Evolutionary conservation across 306 rosid genomes (phyloP).

Genomic region (Prunus persica): DNA sequence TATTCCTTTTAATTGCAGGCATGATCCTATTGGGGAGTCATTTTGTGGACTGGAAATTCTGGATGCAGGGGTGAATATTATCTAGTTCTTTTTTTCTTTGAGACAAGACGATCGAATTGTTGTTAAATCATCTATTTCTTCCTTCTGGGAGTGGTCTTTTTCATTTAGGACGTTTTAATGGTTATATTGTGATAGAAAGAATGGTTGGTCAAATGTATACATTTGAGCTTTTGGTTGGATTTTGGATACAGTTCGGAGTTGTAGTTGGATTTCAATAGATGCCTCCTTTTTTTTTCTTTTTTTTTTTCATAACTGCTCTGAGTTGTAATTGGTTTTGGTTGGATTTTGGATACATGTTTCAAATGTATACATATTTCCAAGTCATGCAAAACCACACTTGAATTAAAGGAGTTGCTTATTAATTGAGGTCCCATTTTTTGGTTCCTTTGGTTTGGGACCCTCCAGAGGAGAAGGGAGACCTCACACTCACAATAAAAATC

Average conservation of each 20-base stretch:
- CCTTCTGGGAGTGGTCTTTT: slow-evolving; percentile 13
- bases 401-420: background rate
- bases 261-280: slow-evolving; percentile 48
- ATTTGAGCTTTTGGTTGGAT: slow-evolving; percentile 45
- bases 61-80: slow-evolving; percentile 97
- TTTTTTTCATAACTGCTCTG: too few relatives aligned
- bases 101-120: slow-evolving; percentile 50
- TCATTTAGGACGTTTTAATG: slow-evolving; percentile 46
- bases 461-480: background rate
- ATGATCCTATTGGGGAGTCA: slow-evolving; percentile 38
- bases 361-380: background rate
- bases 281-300: background rate
- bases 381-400: background rate
- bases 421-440: background rate
- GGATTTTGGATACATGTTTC: too few relatives aligned
- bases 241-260: slow-evolving; percentile 47
- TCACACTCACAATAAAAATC: background rate
- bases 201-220: slow-evolving; percentile 49
- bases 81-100: slow-evolving; percentile 54
- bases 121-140: slow-evolving; percentile 35
- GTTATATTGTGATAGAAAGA: slow-evolving; percentile 55
- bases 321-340: too few relatives aligned
- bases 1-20: slow-evolving; percentile 45
- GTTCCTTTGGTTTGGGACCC: background rate
- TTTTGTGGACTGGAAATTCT: slow-evolving; percentile 58